Percentiles rank a stretch among this genome's conserved stretches.
These are phyloP conservation scores for Fusarium nanum DNA, from an alignment of 2,329 filamentous ascomycete species.

Conservation along the genomic window DNA sequence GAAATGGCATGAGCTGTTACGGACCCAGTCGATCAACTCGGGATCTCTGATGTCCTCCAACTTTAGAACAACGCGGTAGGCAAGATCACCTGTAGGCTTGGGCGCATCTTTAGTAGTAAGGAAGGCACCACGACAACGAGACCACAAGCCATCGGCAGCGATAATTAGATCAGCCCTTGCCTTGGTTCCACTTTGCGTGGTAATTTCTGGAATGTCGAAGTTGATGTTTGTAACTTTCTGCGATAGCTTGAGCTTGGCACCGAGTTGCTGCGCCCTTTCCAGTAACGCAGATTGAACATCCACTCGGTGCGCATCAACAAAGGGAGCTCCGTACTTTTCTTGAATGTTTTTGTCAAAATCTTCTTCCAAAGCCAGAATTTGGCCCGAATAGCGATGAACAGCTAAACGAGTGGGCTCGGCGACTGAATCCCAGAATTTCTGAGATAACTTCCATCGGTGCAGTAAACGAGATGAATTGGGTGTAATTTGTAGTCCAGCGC, in stretches of 20 bases:
- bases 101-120: slow-evolving; percentile 61
- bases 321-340: slow-evolving; percentile 66
- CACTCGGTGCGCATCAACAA: slow-evolving; percentile 70
- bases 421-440: slow-evolving; percentile 53
- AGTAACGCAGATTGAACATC: slow-evolving; percentile 68
- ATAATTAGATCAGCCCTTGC: slow-evolving; percentile 57
- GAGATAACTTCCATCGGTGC: slow-evolving; percentile 61
- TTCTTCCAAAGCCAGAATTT: slow-evolving; percentile 61
- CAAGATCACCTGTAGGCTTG: slow-evolving; percentile 71
- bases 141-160: slow-evolving; percentile 74
- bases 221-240: slow-evolving; percentile 61
- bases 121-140: slow-evolving; percentile 63
- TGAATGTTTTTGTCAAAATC: slow-evolving; percentile 65
- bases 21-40: slow-evolving; percentile 64
- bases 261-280: slow-evolving; percentile 63
- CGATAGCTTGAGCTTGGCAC: slow-evolving; percentile 62
- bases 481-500: slow-evolving; percentile 65
- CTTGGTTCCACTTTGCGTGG: slow-evolving; percentile 51
- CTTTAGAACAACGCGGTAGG: slow-evolving; percentile 70
- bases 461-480: slow-evolving; percentile 63
- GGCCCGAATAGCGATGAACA: slow-evolving; percentile 65
- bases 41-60: slow-evolving; percentile 63
- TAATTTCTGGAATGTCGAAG: slow-evolving; percentile 58
- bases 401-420: slow-evolving; percentile 60
- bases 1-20: slow-evolving; percentile 65